Evolutionary conservation across 805 yeast species (phyloP).

Genomic region (Candida alai): DNA sequence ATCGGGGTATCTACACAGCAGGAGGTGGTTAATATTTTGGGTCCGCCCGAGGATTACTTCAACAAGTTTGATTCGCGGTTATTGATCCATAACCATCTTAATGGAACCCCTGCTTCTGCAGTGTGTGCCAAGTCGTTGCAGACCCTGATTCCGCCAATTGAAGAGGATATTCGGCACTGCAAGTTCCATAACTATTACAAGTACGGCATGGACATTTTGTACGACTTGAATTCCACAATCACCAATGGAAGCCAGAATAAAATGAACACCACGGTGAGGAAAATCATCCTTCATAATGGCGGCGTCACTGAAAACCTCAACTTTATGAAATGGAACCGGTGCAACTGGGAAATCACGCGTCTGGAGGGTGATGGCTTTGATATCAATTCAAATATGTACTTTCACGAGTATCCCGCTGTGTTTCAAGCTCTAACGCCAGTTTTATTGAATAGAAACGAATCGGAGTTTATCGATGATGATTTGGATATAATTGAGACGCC

Average conservation of each 20-base stretch:
- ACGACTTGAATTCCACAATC: slow-evolving; percentile 35
- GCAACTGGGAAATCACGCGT: slow-evolving; percentile 38
- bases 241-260: slow-evolving; percentile 12
- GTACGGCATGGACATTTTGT: slow-evolving; percentile 52
- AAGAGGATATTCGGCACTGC: slow-evolving; percentile 13
- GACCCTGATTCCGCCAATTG: too few species aligned
- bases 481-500: slow-evolving; percentile 26
- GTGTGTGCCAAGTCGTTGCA: too few species aligned
- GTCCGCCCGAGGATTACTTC: slow-evolving; percentile 55
- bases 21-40: slow-evolving; percentile 42
- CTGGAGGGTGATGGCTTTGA: slow-evolving; percentile 5
- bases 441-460: slow-evolving; percentile 34
- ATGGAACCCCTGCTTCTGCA: too few species aligned
- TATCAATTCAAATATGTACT: slow-evolving; percentile 25
- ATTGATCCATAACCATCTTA: slow-evolving; percentile 34
- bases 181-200: slow-evolving; percentile 56
- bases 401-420: slow-evolving; percentile 23
- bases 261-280: slow-evolving; percentile 35
- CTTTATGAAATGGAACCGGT: slow-evolving; percentile 51
- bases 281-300: slow-evolving; percentile 51
- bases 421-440: slow-evolving; percentile 30
- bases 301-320: slow-evolving; percentile 46
- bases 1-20: slow-evolving; percentile 49
- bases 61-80: slow-evolving; percentile 43
- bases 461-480: slow-evolving; percentile 37